phyloP scores from a whole-genome alignment of 108 stramenopile genomes.

The Aurantiochytrium sp. region DNA sequence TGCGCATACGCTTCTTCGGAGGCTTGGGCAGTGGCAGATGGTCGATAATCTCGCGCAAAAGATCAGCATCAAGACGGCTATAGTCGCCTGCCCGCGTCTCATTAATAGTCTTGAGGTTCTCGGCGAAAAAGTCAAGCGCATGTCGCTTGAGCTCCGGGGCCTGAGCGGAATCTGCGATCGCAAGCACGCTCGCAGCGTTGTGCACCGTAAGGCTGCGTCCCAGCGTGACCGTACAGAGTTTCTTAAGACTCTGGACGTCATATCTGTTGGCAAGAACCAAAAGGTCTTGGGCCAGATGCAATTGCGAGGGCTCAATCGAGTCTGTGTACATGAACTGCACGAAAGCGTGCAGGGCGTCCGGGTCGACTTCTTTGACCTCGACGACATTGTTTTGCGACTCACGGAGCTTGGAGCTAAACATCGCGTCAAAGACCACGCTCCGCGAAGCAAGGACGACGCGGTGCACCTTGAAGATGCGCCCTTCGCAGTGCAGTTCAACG shows the following conservation, averaged over 20 bases:
- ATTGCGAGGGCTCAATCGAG: background rate
- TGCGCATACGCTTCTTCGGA: background rate
- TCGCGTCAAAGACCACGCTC: background rate
- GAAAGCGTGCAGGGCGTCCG: background rate
- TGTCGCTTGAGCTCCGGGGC: background rate
- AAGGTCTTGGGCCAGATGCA: background rate
- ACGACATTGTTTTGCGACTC: background rate
- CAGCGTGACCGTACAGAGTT: background rate
- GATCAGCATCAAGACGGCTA: background rate
- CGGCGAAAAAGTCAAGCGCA: background rate
- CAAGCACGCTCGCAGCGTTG: background rate
- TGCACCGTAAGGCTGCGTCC: background rate
- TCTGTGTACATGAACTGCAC: conserved; percentile 13
- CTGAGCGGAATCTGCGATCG: background rate
- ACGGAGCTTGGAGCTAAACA: background rate
- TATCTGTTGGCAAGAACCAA: background rate
- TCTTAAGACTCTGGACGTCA: background rate
- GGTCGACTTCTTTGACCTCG: conserved; percentile 15
- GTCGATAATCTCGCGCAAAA: background rate
- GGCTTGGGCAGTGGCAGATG: background rate
- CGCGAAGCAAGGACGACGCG: conserved; percentile 4
- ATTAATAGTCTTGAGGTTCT: background rate
- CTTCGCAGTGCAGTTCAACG: background rate
- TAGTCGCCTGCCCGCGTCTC: background rate
- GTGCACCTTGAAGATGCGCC: background rate